Evolutionary conservation across 495 filamentous ascomycete species (phyloP), one percentile per base, ranked within the genome.

Genomic region (Umbilicaria muhlenbergii): DNA sequence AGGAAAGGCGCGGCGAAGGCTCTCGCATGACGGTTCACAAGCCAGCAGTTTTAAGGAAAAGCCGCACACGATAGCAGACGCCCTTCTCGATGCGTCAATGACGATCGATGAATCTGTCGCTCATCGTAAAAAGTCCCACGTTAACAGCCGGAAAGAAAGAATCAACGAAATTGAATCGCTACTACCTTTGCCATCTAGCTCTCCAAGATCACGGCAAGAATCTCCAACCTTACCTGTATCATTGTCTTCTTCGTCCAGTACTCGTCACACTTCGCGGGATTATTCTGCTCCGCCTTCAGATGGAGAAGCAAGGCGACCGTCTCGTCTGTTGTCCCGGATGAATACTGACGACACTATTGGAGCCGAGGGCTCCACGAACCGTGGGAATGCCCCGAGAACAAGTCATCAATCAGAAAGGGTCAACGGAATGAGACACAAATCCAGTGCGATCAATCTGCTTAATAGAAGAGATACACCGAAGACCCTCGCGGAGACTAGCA

Each of bases 1-100:
- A 37, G 63, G 64, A 28, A 56, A 64, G 28, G 64, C 65, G 33
- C 51, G 57, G 40, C 58, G 66, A 61, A 50, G 67, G 42, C 58
- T 54, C 43, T 60, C 50, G 16, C 63, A 32, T 12, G 42, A 31
- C 36, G 39, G 31, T 46, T 51, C 34, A 47, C 37, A 36, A 53
- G 19, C 24, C 51, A 34, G 32, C 48, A 16, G 36, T 31, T 36
- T 44, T 41, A 49, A 35, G 38, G 58, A 52, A 21, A 73, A 62
- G 12, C 73, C 77, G 7, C 77, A 79, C 55, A 93, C 87, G 0
- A 91, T 99, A 44, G 74, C 81, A 17, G 88, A 95, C 59, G 89
- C 91, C 7, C 65, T 99, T 5, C 67, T 92, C 8, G 92, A 99
- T 61, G 91, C 92, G 13, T 92, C 87, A 2, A 86, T 83, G 56